Evolutionary conservation across 495 filamentous ascomycete species (phyloP), one percentile per base, ranked within the genome.

Genomic region (Rostrohypoxylon terebratum): DNA sequence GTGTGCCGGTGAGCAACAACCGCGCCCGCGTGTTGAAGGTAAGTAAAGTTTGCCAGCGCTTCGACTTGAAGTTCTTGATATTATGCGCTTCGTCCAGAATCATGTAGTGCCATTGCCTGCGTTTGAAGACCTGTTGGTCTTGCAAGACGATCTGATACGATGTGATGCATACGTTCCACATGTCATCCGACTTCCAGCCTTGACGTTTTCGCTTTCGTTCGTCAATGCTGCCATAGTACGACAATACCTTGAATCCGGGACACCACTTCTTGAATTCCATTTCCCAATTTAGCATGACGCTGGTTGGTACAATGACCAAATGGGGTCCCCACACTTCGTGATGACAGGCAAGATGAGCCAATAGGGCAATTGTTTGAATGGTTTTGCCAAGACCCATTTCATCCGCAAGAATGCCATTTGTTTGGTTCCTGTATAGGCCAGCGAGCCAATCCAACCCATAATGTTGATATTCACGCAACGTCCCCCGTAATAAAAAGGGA

Each of bases 251-350:
- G 86, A 99, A 99, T 1, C 96, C 96, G 11, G 96, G 96, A 55
- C 93, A 94, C 90, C 94, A 99, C 80, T 98, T 98, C 77, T 98
- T 98, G 86, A 99, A 99, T 80, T 99, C 96, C 91, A 97, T 98
- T 78, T 98, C 96, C 96, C 96, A 99, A 78, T 99, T 99, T 59
- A 99, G 89, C 86, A 99, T 97, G 31, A 99, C 96, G 81, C 94
- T 97, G 8, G 96, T 98, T 1, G 96, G 96, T 6, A 99, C 96
- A 68, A 99, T 91, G 40, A 99, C 91, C 20, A 99, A 83, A 84
- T 99, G 96, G 0, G 96, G 93, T 0, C 96, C 96, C 96, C 96
- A 99, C 25, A 94, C 89, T 75, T 93, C 89, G 78, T 97, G 91
- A 63, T 97, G 85, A 59, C 94, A 94, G 21, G 96, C 96, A 38